These are phyloP conservation scores for Myxozyma neotropica DNA, from an alignment of 805 yeast genomes.

Conservation along the genomic window DNA sequence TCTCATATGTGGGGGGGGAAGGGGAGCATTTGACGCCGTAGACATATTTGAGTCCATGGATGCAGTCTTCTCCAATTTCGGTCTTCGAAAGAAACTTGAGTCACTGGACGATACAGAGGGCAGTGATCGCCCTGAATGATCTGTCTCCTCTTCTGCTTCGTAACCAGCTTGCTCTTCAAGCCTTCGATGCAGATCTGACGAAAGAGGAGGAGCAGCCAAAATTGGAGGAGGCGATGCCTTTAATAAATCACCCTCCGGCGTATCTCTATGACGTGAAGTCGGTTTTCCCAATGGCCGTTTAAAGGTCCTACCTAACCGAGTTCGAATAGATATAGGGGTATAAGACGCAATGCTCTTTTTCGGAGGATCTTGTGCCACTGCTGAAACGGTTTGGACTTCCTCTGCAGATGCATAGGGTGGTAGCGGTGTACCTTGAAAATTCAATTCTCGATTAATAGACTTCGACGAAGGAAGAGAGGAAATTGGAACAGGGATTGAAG, in stretches of 20 bases:
- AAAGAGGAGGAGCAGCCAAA: background rate
- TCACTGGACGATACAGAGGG: background rate
- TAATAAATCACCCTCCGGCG: background rate
- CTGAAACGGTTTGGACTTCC: background rate
- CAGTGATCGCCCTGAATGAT: background rate
- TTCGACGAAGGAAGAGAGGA: constrained; percentile 5
- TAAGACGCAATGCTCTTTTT: background rate
- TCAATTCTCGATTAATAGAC: background rate
- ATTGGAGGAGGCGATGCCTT: constrained; percentile 18
- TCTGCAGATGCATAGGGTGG: background rate
- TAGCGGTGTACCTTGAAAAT: background rate
- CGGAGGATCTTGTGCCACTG: background rate
- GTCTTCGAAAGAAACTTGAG: background rate
- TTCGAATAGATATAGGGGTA: background rate
- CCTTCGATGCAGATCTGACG: background rate
- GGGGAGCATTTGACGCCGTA: background rate
- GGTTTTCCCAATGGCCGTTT: constrained; percentile 8
- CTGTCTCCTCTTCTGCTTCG: background rate
- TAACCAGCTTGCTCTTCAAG: background rate
- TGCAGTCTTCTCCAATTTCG: background rate
- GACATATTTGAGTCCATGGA: constrained; percentile 4
- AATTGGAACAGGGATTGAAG: constrained; percentile 6
- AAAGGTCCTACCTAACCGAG: constrained; percentile 7
- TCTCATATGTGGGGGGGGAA: constrained; percentile 21
- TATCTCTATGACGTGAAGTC: background rate